Evolutionary conservation across 192 early-diverging fungal genomes (phyloP).

Genomic region (Umbelopsis vinacea): DNA sequence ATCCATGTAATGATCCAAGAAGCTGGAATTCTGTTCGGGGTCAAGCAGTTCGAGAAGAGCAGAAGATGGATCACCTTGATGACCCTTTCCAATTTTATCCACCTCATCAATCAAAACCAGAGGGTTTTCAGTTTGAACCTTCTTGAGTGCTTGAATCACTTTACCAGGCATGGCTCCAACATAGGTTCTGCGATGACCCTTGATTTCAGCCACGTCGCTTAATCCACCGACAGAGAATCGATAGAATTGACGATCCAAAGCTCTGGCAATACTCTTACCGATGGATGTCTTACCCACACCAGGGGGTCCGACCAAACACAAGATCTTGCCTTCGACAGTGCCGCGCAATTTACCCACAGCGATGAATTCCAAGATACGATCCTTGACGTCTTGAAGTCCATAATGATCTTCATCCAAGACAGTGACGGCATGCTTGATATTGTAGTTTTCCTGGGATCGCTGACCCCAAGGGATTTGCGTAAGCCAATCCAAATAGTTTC

Average conservation of each 20-base stretch:
- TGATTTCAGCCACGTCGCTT: slow-evolving; percentile 98
- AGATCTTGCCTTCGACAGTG: slow-evolving; percentile 97
- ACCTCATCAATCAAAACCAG: slow-evolving; percentile 98
- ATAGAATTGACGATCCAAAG: slow-evolving; percentile 93
- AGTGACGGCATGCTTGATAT: slow-evolving; percentile 79
- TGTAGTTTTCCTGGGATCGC: slow-evolving; percentile 89
- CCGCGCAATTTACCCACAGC: slow-evolving; percentile 96
- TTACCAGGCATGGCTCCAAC: slow-evolving; percentile 99
- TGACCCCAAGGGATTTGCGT: slow-evolving; percentile 98
- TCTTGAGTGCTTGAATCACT: slow-evolving; percentile 97
- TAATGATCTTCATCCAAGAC: slow-evolving; percentile 99
- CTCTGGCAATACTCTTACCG: slow-evolving; percentile 96
- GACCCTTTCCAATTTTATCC: slow-evolving; percentile 96
- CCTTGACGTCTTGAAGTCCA: slow-evolving; percentile 99
- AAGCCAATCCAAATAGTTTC: slow-evolving; percentile 99
- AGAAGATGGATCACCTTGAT: slow-evolving; percentile 97
- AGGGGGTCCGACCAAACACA: slow-evolving; percentile 98
- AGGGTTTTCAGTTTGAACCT: slow-evolving; percentile 98
- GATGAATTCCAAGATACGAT: slow-evolving; percentile 98
- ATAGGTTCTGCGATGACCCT: slow-evolving; percentile 98
- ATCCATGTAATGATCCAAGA: slow-evolving; percentile 99
- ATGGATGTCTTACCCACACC: slow-evolving; percentile 99
- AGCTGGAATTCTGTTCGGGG: slow-evolving; percentile 96
- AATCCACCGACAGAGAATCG: slow-evolving; percentile 97
- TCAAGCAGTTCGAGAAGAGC: slow-evolving; percentile 96